Evolutionary conservation across 2,329 filamentous ascomycete species (phyloP), one percentile per base, ranked within the genome.

Genomic region (Diaporthe sp.): DNA sequence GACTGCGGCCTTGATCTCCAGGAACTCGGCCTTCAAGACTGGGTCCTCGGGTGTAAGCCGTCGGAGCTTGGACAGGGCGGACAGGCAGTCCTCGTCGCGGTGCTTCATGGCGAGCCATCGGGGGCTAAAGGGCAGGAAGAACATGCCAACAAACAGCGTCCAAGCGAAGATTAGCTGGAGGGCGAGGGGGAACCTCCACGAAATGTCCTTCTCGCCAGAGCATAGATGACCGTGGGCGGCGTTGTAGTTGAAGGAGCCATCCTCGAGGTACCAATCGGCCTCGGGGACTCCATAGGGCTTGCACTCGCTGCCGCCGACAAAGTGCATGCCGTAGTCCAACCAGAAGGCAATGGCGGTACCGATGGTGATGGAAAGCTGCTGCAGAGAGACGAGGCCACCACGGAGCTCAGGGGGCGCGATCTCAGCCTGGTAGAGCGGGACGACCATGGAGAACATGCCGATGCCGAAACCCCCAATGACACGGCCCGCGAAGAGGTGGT

Each of bases 401-500:
- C 76, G 74, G 4, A 77, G 65, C 72, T 77, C 76, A 37, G 76
- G 76, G 6, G 76, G 76, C 12, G 76, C 74, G 39, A 81, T 80
- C 77, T 83, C 82, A 28, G 81, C 79, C 28, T 82, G 79, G 74
- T 83, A 83, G 15, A 84, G 78, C 8, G 83, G 83, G 44, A 85
- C 84, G 34, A 87, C 84, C 62, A 86, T 84, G 2, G 85, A 86
- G 8, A 85, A 86, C 79, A 86, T 85, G 17, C 87, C 87, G 76
- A 88, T 86, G 3, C 86, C 87, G 25, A 88, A 75, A 74, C 87
- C 87, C 22, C 85, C 85, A 68, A 88, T 84, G 53, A 87, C 85
- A 19, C 87, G 82, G 1, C 86, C 87, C 22, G 82, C 84, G 74
- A 88, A 86, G 25, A 89, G 80, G 79, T 80, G 65, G 34, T 75